Evolutionary conservation across 768 basidiomycete genomes (phyloP).

Genomic region (Cyclocybe cylindracea): DNA sequence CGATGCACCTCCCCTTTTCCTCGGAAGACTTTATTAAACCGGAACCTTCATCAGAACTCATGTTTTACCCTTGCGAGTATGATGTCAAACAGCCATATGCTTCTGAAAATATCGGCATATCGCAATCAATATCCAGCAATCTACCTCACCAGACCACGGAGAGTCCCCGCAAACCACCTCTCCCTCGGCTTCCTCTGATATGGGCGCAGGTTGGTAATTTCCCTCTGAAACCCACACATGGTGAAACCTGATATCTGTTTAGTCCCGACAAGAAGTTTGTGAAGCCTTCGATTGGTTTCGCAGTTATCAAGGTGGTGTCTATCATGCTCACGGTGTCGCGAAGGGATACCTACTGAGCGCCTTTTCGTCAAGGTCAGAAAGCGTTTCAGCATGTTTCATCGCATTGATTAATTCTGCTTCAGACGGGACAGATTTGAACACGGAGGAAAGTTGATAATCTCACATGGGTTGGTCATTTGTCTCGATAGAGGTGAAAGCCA

Average conservation of each 20-base stretch:
- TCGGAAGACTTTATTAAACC: no score
- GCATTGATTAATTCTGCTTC: conserved; percentile 4
- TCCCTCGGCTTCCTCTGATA: conserved; percentile 17
- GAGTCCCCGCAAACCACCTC: conserved; percentile 5
- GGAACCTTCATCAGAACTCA: no score
- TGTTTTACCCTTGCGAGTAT: no score
- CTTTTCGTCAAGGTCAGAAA: conserved; percentile 62
- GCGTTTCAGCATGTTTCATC: background rate
- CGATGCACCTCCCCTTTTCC: no score
- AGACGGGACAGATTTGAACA: conserved; percentile 74
- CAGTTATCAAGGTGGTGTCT: conserved; percentile 82
- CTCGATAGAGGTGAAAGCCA: background rate
- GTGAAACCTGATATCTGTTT: conserved; percentile 4
- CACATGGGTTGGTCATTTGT: conserved; percentile 67
- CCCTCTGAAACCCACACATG: conserved; percentile 4
- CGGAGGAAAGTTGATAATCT: conserved; percentile 72
- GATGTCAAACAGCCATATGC: no score
- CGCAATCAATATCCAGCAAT: no score
- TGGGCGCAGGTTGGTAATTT: conserved; percentile 17
- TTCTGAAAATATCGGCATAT: no score
- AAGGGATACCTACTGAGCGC: conserved; percentile 79
- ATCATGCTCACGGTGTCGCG: conserved; percentile 56
- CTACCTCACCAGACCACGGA: no score
- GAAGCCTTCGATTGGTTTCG: conserved; percentile 76
- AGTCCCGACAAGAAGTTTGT: conserved; percentile 87